Percentiles rank a stretch among this genome's conserved stretches.
phyloP scores from a whole-genome alignment of 2,329 filamentous ascomycete species.

The Dactylellina parvicollis region DNA sequence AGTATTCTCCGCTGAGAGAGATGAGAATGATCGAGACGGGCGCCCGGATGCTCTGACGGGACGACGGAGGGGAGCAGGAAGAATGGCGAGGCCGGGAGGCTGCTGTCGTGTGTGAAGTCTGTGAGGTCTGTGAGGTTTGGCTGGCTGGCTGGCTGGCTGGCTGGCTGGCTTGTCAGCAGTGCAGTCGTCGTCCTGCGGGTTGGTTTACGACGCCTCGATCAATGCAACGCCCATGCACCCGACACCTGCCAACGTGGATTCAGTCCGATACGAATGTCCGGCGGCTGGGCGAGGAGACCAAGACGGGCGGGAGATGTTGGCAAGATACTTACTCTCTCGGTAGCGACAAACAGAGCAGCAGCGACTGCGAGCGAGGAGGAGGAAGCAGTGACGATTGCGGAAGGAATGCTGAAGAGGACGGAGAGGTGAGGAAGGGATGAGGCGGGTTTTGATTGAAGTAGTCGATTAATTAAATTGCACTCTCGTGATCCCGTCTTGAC shows the following conservation, averaged over 20 bases:
- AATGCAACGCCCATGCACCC: background rate
- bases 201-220: background rate
- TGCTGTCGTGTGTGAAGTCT: too few relatives aligned
- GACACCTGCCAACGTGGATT: background rate
- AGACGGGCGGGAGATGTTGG: background rate
- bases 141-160: too few relatives aligned
- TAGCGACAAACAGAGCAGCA: background rate
- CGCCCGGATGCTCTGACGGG: too few relatives aligned
- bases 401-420: background rate
- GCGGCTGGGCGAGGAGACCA: constrained; percentile 20
- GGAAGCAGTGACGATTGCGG: too few relatives aligned
- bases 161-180: too few relatives aligned
- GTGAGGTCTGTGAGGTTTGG: too few relatives aligned
- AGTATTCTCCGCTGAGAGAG: too few relatives aligned
- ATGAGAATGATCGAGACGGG: too few relatives aligned
- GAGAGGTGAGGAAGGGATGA: constrained; percentile 2
- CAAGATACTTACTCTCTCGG: background rate
- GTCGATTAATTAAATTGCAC: constrained; percentile 17
- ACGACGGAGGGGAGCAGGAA: too few relatives aligned
- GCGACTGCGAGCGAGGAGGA: too few relatives aligned
- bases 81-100: too few relatives aligned
- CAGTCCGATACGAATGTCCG: constrained; percentile 10
- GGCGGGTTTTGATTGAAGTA: constrained; percentile 15
- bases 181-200: background rate
- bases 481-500: constrained; percentile 8